Conservation (phyloP, 345 rosid species). For the Euphorbia lathyris region DNA sequence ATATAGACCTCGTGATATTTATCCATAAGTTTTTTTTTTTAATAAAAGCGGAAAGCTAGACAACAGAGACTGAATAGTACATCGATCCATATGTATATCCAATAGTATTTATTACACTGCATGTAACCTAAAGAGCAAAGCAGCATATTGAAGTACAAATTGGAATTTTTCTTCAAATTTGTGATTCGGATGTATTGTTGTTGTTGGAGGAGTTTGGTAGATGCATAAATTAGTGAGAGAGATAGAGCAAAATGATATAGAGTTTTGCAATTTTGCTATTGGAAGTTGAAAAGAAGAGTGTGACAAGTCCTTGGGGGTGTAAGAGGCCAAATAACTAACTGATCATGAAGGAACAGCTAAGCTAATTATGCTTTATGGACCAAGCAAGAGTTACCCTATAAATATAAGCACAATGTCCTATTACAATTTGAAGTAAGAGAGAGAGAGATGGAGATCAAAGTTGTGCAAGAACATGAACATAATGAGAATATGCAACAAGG, state of each 20-base stretch:
- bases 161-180: too few relatives aligned
- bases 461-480: constrained; percentile 17
- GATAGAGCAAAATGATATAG: background rate
- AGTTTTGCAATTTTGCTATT: background rate
- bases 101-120: too few relatives aligned
- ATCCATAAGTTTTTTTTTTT: too few relatives aligned
- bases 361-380: background rate
- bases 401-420: background rate
- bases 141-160: too few relatives aligned
- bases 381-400: background rate
- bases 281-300: background rate
- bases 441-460: constrained; percentile 8
- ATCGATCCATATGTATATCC: too few relatives aligned
- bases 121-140: too few relatives aligned
- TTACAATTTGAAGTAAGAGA: background rate
- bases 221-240: too few relatives aligned
- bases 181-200: too few relatives aligned
- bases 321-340: background rate
- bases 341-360: background rate
- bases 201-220: too few relatives aligned
- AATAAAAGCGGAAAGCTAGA: too few relatives aligned
- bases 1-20: too few relatives aligned
- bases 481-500: constrained; percentile 13
- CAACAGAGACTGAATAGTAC: too few relatives aligned
- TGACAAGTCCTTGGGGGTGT: background rate